Evolutionary conservation across 352 stramenopile genomes (phyloP).

Genomic region (Pythium guiyangense): DNA sequence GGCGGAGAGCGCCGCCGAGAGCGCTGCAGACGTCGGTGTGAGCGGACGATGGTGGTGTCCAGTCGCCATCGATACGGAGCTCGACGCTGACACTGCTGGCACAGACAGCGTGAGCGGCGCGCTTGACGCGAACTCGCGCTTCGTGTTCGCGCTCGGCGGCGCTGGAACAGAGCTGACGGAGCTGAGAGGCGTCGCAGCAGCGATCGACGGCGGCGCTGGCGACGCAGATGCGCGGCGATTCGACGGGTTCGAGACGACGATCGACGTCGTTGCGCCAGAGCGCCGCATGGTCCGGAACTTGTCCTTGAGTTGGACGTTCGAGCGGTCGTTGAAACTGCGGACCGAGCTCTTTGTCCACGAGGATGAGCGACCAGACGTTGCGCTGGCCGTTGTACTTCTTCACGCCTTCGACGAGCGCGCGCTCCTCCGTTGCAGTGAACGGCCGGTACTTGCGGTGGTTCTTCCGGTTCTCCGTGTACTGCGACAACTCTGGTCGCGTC

Average conservation of each 20-base stretch:
- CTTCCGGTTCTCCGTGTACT: conserved; percentile 84
- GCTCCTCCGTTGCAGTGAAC: conserved; percentile 70
- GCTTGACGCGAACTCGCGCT: conserved; percentile 9
- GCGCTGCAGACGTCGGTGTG: conserved; percentile 27
- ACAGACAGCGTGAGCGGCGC: not conserved
- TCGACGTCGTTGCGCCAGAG: conserved; percentile 35
- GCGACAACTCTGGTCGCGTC: conserved; percentile 60
- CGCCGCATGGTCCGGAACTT: conserved; percentile 81
- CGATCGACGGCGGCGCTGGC: conserved; percentile 9
- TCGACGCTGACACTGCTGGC: not conserved
- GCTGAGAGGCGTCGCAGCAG: too few species aligned
- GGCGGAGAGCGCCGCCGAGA: conserved; percentile 26
- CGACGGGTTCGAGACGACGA: conserved; percentile 35
- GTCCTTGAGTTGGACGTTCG: conserved; percentile 82
- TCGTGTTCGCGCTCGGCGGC: not conserved
- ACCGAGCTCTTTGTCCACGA: conserved; percentile 74
- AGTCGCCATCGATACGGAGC: not conserved
- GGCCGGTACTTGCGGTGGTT: conserved; percentile 84
- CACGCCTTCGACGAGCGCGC: conserved; percentile 83
- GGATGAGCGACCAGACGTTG: conserved; percentile 82
- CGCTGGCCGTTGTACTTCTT: conserved; percentile 83
- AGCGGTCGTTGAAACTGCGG: conserved; percentile 79
- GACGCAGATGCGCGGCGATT: conserved; percentile 35
- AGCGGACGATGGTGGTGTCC: conserved; percentile 10
- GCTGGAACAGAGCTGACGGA: not conserved